These are phyloP conservation scores for Astrocystis sublimbata DNA, from an alignment of 495 filamentous ascomycete species.

Conservation along the genomic window DNA sequence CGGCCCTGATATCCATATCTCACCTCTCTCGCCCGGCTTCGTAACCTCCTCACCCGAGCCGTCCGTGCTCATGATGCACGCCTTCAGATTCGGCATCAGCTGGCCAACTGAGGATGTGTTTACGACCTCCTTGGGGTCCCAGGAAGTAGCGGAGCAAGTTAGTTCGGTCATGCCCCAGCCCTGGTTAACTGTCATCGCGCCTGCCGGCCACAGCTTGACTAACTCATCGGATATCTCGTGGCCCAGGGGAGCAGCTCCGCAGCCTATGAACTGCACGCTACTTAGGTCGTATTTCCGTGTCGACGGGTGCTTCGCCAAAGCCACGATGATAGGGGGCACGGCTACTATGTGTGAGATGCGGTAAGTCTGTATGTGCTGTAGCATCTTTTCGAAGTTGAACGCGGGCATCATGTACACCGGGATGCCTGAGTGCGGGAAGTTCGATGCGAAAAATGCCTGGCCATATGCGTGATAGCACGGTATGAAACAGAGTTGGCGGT, in stretches of 20 bases:
- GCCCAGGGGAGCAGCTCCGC: constrained; percentile 66
- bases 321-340: constrained; percentile 69
- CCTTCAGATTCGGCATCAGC: constrained; percentile 67
- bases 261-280: constrained; percentile 56
- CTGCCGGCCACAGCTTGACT: constrained; percentile 57
- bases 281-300: constrained; percentile 69
- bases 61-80: constrained; percentile 56
- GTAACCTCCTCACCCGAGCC: constrained; percentile 41
- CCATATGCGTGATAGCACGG: constrained; percentile 75
- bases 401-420: constrained; percentile 71
- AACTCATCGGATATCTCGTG: constrained; percentile 62
- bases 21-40: constrained; percentile 52
- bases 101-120: constrained; percentile 59
- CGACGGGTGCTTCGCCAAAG: constrained; percentile 69
- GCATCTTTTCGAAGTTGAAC: constrained; percentile 72
- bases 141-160: constrained; percentile 65
- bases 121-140: constrained; percentile 50
- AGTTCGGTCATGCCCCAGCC: constrained; percentile 87
- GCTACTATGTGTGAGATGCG: constrained; percentile 63
- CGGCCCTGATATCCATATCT: constrained; percentile 67
- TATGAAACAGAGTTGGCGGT: constrained; percentile 54
- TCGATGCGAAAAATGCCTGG: constrained; percentile 48
- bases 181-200: constrained; percentile 62
- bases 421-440: constrained; percentile 33
- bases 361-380: constrained; percentile 65